Evolutionary conservation across 169 alveolate species (phyloP), one percentile per base, ranked within the genome.

Genomic region (Plasmodium gallinaceum): DNA sequence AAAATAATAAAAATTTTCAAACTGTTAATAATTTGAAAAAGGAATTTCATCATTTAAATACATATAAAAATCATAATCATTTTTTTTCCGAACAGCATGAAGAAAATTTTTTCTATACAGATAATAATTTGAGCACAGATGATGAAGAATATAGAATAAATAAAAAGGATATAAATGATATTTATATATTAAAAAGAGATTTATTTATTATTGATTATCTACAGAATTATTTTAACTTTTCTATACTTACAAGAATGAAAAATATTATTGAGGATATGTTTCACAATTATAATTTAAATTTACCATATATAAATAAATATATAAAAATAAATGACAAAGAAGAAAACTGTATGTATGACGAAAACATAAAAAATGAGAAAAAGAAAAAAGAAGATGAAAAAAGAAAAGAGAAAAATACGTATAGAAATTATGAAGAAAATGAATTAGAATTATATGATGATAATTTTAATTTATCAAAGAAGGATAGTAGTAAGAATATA

Each of bases 121-220:
- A 83, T 4, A 18, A 83, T 68, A 18, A 26, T 22, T 37, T 83
- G 22, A 83, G 85, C 2, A 52, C 74, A 52, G 91, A 83, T 42
- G 91, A 83, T 54, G 91, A 83, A 9, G 91, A 66, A 39, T 64
- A 68, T n/a, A 18, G 65, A 57, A 8, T n/a, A 12, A 24, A 14
- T 5, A 48, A 37, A 72, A 74, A 39, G 18, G 64, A 57, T 0
- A 37, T 72, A 4, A 68, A 83, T 39, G 91, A 83, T 2, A 32
- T 83, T 46, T 48, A 68, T 7, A 83, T 83, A 14, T 83, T 83
- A 52, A 83, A 83, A 32, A 66, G 85, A 58, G 58, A 83, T 71
- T 68, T 83, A 48, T 54, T 54, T 60, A 58, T 83, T 24, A 69
- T 83, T 39, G 91, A 83, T 10, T 51, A 83, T 54, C 42, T 83